phyloP scores from a whole-genome alignment of 257 asterid genomes.

The Cruciata laevipes region DNA sequence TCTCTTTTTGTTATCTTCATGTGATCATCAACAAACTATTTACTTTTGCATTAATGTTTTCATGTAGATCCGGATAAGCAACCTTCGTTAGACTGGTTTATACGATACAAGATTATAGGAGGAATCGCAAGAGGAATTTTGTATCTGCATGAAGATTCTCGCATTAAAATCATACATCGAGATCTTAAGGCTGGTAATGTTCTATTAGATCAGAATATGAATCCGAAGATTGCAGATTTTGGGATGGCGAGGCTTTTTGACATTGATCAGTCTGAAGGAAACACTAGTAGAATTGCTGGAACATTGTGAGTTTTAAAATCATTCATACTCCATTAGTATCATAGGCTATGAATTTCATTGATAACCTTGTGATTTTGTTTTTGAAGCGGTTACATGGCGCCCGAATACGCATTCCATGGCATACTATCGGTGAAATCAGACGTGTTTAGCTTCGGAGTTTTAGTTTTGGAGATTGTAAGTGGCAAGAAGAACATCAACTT shows the following conservation, averaged over 20 bases:
- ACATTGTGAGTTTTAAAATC: conserved; percentile 2
- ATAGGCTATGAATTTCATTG: too few relatives aligned
- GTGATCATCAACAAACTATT: background rate
- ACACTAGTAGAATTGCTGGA: conserved; percentile 1
- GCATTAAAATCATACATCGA: conserved; percentile 15
- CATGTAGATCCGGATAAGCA: conserved; percentile 13
- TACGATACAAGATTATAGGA: conserved; percentile 17
- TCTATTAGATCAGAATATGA: background rate
- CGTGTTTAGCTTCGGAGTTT: conserved; percentile 25
- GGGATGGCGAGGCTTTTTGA: conserved; percentile 3
- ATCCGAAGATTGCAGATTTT: conserved; percentile 8
- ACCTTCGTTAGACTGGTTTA: conserved; percentile 12
- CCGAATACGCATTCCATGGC: conserved; percentile 18
- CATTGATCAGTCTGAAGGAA: background rate
- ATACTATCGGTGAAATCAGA: conserved; percentile 19
- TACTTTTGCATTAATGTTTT: background rate
- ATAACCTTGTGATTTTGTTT: too few relatives aligned
- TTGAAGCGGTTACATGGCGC: conserved; percentile 32
- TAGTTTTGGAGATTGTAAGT: conserved; percentile 20
- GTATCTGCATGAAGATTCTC: conserved; percentile 27
- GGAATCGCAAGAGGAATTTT: conserved; percentile 22
- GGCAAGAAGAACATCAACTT: conserved; percentile 17
- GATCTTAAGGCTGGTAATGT: background rate
- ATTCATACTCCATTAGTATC: too few relatives aligned
- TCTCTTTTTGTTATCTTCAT: too few relatives aligned